Conservation (phyloP, 495 filamentous ascomycete genomes). For the Penicillium crystallinum region DNA sequence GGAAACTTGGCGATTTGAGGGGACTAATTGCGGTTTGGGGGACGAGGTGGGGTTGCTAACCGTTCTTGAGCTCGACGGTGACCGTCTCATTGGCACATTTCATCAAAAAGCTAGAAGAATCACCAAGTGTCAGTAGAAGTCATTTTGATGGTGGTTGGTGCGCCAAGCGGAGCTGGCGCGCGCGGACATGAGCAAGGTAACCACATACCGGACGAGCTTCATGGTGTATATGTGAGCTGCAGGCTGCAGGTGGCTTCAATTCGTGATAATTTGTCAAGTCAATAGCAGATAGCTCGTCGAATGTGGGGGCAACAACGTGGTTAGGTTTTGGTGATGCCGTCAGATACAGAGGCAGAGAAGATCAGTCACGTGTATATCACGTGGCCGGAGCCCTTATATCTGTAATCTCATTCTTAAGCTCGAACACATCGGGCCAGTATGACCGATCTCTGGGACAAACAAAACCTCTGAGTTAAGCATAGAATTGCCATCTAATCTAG, state of each 20-base stretch:
- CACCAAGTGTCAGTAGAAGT: constrained; percentile 14
- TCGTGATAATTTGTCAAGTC: background rate
- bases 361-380: constrained; percentile 2
- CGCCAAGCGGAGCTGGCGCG: constrained; percentile 11
- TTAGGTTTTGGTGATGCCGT: constrained; percentile 8
- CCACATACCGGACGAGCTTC: constrained; percentile 97
- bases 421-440: too few species aligned
- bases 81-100: constrained; percentile 98
- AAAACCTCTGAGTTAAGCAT: too few species aligned
- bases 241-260: background rate
- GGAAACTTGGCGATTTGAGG: background rate
- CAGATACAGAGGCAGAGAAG: constrained; percentile 6
- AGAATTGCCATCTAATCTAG: too few species aligned
- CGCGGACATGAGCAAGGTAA: background rate
- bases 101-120: constrained; percentile 78
- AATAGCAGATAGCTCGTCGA: constrained; percentile 2
- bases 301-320: constrained; percentile 2
- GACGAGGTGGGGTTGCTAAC: constrained; percentile 39
- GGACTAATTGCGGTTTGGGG: background rate
- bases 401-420: background rate
- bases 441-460: too few species aligned
- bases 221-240: constrained; percentile 48
- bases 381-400: background rate
- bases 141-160: background rate
- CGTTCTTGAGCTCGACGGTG: constrained; percentile 96